phyloP scores from a whole-genome alignment of 2,329 filamentous ascomycete genomes.

The Curvularia verruculosa region DNA sequence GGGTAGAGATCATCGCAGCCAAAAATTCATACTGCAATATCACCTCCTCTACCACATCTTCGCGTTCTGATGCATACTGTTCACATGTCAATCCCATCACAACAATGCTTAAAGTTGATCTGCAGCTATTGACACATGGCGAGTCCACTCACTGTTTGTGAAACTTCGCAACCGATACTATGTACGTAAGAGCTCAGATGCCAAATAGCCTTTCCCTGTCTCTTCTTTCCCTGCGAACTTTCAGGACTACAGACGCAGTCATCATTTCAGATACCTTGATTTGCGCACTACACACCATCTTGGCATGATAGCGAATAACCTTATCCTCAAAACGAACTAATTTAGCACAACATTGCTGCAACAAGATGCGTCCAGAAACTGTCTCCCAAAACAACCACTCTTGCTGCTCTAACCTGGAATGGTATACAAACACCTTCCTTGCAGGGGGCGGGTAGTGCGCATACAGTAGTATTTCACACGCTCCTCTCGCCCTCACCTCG shows the following conservation, averaged over 20 bases:
- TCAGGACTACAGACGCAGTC: constrained; percentile 43
- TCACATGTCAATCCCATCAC: constrained; percentile 21
- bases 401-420: not conserved
- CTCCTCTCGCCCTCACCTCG: not conserved
- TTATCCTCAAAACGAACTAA: not conserved
- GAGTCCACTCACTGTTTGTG: constrained; percentile 19
- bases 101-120: constrained; percentile 32
- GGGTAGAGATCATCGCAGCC: constrained; percentile 15
- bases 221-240: constrained; percentile 9
- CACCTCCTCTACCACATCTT: constrained; percentile 2
- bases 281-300: constrained; percentile 23
- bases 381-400: not conserved
- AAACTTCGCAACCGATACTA: constrained; percentile 45
- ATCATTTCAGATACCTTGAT: constrained; percentile 43
- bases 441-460: not conserved
- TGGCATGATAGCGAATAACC: constrained; percentile 38
- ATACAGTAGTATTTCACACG: not conserved
- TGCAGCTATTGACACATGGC: constrained; percentile 23
- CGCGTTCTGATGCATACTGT: constrained; percentile 20
- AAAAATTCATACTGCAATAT: constrained; percentile 12
- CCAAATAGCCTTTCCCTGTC: constrained; percentile 28
- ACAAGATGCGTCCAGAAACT: not conserved
- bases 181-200: constrained; percentile 45
- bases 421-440: not conserved
- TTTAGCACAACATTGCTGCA: not conserved